These are phyloP conservation scores for Fusarium agapanthi DNA, from an alignment of 2,329 filamentous ascomycete genomes.

Conservation along the genomic window DNA sequence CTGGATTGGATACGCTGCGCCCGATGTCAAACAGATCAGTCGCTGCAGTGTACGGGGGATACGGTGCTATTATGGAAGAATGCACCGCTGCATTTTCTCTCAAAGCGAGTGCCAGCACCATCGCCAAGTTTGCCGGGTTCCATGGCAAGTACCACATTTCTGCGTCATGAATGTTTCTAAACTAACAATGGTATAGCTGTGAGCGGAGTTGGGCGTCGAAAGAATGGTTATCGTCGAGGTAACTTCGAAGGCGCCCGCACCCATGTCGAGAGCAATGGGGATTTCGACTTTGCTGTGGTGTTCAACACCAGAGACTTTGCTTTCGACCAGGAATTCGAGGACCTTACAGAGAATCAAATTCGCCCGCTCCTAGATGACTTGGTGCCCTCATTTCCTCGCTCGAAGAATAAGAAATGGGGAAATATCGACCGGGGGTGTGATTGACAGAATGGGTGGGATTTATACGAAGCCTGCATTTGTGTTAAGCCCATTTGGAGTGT, in stretches of 20 bases:
- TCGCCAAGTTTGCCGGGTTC: conserved; percentile 16
- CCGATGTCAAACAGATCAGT: conserved; percentile 1
- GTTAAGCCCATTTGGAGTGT: background rate
- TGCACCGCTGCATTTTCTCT: conserved; percentile 19
- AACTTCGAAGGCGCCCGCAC: conserved; percentile 9
- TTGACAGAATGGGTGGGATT: background rate
- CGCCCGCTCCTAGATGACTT: background rate
- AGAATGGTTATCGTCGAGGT: conserved; percentile 1
- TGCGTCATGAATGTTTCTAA: background rate
- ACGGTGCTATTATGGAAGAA: conserved; percentile 34
- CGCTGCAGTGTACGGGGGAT: conserved; percentile 10
- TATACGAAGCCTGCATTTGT: background rate
- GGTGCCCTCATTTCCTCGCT: background rate
- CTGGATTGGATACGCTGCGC: conserved; percentile 1
- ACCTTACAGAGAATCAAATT: background rate
- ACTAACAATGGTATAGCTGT: conserved; percentile 1
- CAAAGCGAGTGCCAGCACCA: conserved; percentile 22
- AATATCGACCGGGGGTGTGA: background rate
- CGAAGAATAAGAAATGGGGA: background rate
- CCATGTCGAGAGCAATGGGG: background rate
- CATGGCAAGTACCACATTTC: background rate
- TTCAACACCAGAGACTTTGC: conserved; percentile 27
- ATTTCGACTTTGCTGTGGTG: conserved; percentile 21
- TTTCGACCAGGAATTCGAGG: background rate
- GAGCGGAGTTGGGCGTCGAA: background rate